Base-by-base conservation (phyloP, 192 early-diverging fungal species). In the Backusella tuberculispora region DNA sequence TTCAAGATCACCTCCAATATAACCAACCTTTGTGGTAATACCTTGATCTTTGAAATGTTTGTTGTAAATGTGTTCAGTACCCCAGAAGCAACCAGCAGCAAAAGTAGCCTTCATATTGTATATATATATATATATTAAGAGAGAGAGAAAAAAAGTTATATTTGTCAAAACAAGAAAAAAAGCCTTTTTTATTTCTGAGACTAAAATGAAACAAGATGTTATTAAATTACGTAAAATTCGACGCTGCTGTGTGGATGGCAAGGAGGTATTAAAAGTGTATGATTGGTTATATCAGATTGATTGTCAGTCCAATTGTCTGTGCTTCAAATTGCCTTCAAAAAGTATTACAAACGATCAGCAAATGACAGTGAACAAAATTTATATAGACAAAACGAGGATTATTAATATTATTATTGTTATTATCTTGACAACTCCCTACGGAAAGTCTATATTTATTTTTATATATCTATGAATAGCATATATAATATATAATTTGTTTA, bases 41-140 rank as follows among this genome's bases (percentile, higher is more conserved):
- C 76, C 76, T 42, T 68, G 24, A 4, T 80, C 38, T 12, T 50
- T 71, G 50, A 73, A 73, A 63, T 82, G 73, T 15, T 78, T 78
- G 65, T 78, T 78, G 21, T 75, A 82, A 17, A 78, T 78, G 9
- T 78, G 76, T 63, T 82, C 77, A 3, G 74, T 73, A 65, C 81
- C 81, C 81, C 96, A 98, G 83, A 98, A 98, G 85, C 96, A 98
- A 67, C 96, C 96, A 15, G 95, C 94, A 56, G 92, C 96, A 85
- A 98, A 95, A 6, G 95, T 97, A 10, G 95, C 96, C 12, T 64
- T 81, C 53, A 60, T 60, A 13, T 73, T 86, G 24, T 21, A 3
- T 19, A 8, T 53, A 21, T 19, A 60, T 21, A 3, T 19, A 8
- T 53, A 21, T 19, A 24, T 8, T 53, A 53, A 53, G 8, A 24